Base-by-base conservation (phyloP, 768 basidiomycete genomes). In the Floccularia luteovirens region DNA sequence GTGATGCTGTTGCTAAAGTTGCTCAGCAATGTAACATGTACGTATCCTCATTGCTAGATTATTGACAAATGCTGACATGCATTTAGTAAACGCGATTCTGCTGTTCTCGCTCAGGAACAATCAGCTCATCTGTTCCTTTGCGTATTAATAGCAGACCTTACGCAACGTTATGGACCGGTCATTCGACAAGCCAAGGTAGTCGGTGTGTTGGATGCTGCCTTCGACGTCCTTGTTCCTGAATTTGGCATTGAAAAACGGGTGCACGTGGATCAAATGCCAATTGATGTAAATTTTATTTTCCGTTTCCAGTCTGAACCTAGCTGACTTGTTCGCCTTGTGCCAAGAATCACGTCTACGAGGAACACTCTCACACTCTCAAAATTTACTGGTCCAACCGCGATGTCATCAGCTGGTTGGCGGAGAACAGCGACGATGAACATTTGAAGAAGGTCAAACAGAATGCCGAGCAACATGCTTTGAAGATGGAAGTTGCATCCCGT, bases 181-280 rank as follows among this genome's bases (percentile, higher is more conserved):
- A 67, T 97, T 44, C 87, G 96, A 45, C 84, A 89, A 57, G 96
- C 91, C n/a, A 84, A 80, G 50, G 94, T 99, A 43, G 85, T 93
- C 32, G 85, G 86, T 43, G 94, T 99, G 23, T 74, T 97, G n/a
- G 96, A 99, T 54, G 87, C 90, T 38, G 96, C 96, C 1, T 98
- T 97, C 52, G 96, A 99, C 54, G 94, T 99, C 21, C 66, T 94
- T 23, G 80, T 98, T 10, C 87, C 90, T 30, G 96, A 98, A 8
- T 98, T 98, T 56, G 90, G 94, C 23, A 97, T 99, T 50, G 96
- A 99, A 68, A 99, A 99, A 70, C 78, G 96, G 25, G 93, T 98
- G 2, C 96, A 98, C 53, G 90, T 93, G 30, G 96, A 98, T 57
- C 92, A 98, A 63, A 96, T 99, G 90, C 94, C 96, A 19, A 90